Evolutionary conservation across 2,329 filamentous ascomycete genomes (phyloP).

Genomic region (Teratosphaeria viscida): DNA sequence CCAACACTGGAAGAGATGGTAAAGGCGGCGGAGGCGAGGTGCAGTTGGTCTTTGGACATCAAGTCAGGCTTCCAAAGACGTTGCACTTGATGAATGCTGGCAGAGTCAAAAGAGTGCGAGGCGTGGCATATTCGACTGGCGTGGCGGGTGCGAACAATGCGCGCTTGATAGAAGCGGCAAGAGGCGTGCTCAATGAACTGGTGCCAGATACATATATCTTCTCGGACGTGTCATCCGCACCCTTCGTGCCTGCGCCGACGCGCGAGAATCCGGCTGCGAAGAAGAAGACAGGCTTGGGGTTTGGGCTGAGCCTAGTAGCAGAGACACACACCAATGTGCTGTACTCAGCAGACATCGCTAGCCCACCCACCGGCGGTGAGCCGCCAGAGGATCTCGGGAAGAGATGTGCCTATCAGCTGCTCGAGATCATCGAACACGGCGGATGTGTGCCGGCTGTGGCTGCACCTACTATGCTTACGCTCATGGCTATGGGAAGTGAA

Average conservation of each 20-base stretch:
- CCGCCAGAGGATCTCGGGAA: conserved; percentile 86
- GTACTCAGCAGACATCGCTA: conserved; percentile 75
- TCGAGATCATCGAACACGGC: conserved; percentile 72
- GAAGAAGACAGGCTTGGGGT: conserved; percentile 68
- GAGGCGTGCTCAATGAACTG: conserved; percentile 77
- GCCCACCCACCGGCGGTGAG: conserved; percentile 65
- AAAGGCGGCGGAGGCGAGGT: conserved; percentile 80
- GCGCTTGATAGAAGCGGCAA: conserved; percentile 83
- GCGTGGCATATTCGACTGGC: conserved; percentile 87
- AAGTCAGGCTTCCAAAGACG: conserved; percentile 87
- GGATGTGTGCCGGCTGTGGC: conserved; percentile 70
- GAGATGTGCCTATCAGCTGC: conserved; percentile 75
- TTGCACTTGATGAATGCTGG: conserved; percentile 78
- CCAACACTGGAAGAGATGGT: conserved; percentile 64
- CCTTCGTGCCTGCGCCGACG: conserved; percentile 57
- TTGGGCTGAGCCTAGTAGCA: conserved; percentile 80
- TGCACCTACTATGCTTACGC: conserved; percentile 62
- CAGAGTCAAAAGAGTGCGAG: conserved; percentile 75
- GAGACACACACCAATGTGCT: conserved; percentile 81
- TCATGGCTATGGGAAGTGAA: conserved; percentile 98
- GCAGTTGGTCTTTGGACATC: conserved; percentile 86
- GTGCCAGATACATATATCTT: conserved; percentile 85
- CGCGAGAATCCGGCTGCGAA: conserved; percentile 48
- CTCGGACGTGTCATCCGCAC: conserved; percentile 53
- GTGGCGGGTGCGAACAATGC: conserved; percentile 89